Base-by-base conservation (phyloP, 2,329 filamentous ascomycete species). In the Fusarium heterosporum region DNA sequence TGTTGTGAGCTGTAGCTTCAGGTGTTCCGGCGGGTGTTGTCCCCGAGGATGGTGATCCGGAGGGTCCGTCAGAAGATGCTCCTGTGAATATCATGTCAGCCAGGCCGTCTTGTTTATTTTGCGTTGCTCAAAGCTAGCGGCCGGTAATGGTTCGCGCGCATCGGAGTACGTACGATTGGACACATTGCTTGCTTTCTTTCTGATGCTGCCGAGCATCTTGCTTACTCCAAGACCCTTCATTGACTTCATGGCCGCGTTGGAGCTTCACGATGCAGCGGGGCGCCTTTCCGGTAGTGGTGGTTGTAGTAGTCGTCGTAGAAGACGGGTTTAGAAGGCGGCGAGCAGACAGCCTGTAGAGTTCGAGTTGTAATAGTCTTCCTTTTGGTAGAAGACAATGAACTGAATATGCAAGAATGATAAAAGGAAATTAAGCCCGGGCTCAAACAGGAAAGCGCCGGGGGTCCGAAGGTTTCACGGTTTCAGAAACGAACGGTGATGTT, bases 1-100 rank as follows among this genome's bases (percentile, higher is more conserved):
- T 89, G 71, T 87, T 85, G 50, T 83, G 78, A 42, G 87, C 90
- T 73, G 86, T 89, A 60, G 83, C 86, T 78, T 93, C 90, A 54
- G 90, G 91, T 14, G 86, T 86, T 72, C 90, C 88, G 61, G 81
- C 81, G 13, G 75, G 69, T n/a, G 71, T 73, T 26, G 72, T 65
- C 39, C 49, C 64, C 38, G 60, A 42, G 38, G 81, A 80, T 12
- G 74, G 67, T 41, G 71, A 66, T 39, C 73, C 68, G 36, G 74
- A 68, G 32, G 60, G 34, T 38, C 61, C 62, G 49, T 69, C 65
- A 32, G 67, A 41, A 29, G 67, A 41, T 45, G 52, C 58, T 52
- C 68, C 68, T 70, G 40, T 29, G 54, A 43, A 49, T 40, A 13
- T 28, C n/a, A 36, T 51, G 52, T 46, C 19, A 42, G 32, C 17